Evolutionary conservation across 2,329 filamentous ascomycete genomes (phyloP), one percentile per base, ranked within the genome.

Genomic region (Talaromyces albobiverticillius): DNA sequence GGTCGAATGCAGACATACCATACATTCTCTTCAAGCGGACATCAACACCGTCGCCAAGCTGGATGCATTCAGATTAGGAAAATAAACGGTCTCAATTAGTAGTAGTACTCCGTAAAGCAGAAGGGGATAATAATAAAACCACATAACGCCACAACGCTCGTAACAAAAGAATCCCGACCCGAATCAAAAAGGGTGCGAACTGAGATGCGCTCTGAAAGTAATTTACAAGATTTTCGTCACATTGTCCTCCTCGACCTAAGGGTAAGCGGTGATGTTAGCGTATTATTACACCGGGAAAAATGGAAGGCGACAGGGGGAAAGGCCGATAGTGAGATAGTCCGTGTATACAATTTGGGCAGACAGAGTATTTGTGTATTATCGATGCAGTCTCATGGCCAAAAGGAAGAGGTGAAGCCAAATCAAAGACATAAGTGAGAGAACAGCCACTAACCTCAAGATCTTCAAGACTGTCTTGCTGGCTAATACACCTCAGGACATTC

Each of bases 401-500:
- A n/a, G 41, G 11, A 34, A 23, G 3, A 22, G 40, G 14, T 16
- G 14, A 29, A 38, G 49, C 40, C 7, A 46, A 22, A 38, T 4
- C n/a, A 18, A 23, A 31, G 31, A 16, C 11, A 18, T 18, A 22
- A 50, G 14, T 10, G 11, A 46, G 40, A 34, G 14, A 43, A 13
- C 34, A 20, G 25, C 11, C 36, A 86, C 90, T 85, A 76, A 99
- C 94, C 90, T 99, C 94, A 87, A 97, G 96, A 69, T 99, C 94
- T 77, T 99, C 94, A 54, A 99, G 80, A 57, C 92, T 95, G 74
- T 99, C 94, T 74, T 99, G 93, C 70, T 97, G 94, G 54, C 90
- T 89, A 69, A 99, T 99, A 68, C 93, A 96, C 59, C 94, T 82
- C 60, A 99, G 77, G 38, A 99, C 91, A 68, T 97, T 97, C 85